Evolutionary conservation across 2,329 filamentous ascomycete species (phyloP), one percentile per base, ranked within the genome.

Genomic region (Colletotrichum sp.): DNA sequence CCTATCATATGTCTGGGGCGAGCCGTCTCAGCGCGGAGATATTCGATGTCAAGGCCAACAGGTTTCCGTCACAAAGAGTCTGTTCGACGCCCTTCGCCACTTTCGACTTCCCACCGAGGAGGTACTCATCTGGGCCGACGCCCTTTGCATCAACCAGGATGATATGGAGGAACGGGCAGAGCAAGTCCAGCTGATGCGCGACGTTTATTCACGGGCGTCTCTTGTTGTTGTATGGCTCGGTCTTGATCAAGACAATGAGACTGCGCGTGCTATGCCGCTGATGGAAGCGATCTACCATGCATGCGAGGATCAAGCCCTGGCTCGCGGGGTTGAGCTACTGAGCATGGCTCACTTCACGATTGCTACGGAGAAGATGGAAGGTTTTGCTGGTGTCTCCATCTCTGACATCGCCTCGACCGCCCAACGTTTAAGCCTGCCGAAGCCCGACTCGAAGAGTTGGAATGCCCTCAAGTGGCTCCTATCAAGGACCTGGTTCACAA

Each of bases 121-220:
- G 43, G n/a, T 48, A 13, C 10, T 48, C 21, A 63, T 79, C 38
- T 79, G 77, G 78, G 76, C 74, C 4, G 78, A 79, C 69, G 77
- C 75, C 5, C 26, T 79, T 10, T 79, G 73, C 63, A 76, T 79
- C 48, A 76, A 79, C 28, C 77, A 79, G 32, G 67, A 68, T 1
- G 72, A 79, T 16, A 16, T 71, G 12, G 30, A 66, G 7, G 77
- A 79, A 64, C 69, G 73, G 18, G 66, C 70, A 18, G 18, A 69
- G 4, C 78, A 79, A 62, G 70, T 79, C 18, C 43, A 62, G 26
- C 56, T 79, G 18, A 79, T 79, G 75, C 48, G 63, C 1, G 43
- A 76, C 9, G 77, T 79, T 8, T 79, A 78, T 38, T 64, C 58
- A 13, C 18, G 34, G 4, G 76, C 78, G 9, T 21, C 13, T 1